Percentiles rank a stretch among this genome's conserved stretches.
These are phyloP conservation scores for Carex sylvatica DNA, from an alignment of 202 grass and related monocot genomes.

Conservation along the genomic window DNA sequence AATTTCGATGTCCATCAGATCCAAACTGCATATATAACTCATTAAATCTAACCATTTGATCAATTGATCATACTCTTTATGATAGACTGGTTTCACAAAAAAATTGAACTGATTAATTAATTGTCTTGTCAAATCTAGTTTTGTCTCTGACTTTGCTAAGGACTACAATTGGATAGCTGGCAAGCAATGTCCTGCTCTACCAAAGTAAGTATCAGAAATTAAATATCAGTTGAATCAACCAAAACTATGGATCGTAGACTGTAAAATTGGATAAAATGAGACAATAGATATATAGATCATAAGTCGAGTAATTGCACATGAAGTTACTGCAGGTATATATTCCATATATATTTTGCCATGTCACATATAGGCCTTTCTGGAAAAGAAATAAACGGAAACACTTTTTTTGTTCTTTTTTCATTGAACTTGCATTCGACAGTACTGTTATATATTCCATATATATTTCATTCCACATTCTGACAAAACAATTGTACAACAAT, in stretches of 20 bases:
- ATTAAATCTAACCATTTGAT: too few species aligned
- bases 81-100: too few species aligned
- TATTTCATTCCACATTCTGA: not conserved
- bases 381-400: not conserved
- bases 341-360: not conserved
- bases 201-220: not conserved
- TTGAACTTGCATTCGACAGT: too few species aligned
- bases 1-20: too few species aligned
- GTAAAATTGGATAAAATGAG: constrained; percentile 13
- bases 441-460: not conserved
- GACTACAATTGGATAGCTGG: constrained; percentile 1
- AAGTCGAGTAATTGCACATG: not conserved
- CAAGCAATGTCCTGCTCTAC: not conserved
- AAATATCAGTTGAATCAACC: constrained; percentile 6
- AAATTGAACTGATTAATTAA: not conserved
- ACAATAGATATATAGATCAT: not conserved
- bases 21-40: too few species aligned
- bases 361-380: not conserved
- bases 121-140: not conserved
- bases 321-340: not conserved
- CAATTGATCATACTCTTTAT: too few species aligned
- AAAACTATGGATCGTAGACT: not conserved
- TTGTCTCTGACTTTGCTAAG: not conserved
- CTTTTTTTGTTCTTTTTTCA: not conserved
- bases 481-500: not conserved